Conservation (phyloP, 169 alveolate species). For the Plasmodium billcollinsi region DNA sequence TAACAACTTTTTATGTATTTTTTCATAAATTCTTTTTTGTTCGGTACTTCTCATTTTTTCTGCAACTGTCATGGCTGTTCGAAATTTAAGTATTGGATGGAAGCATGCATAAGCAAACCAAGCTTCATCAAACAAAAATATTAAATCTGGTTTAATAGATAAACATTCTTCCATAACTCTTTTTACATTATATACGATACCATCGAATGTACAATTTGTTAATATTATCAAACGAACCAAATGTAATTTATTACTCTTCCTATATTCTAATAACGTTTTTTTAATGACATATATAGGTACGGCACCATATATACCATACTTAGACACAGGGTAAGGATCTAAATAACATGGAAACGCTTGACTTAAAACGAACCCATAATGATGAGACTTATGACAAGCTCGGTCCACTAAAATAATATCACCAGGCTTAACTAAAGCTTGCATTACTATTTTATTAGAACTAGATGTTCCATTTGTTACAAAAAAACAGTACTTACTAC, state of each 20-base stretch:
- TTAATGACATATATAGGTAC: conserved; percentile 79
- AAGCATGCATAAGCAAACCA: conserved; percentile 85
- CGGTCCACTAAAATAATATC: conserved; percentile 84
- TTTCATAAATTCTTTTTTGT: conserved; percentile 69
- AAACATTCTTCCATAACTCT: conserved; percentile 83
- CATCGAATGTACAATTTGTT: conserved; percentile 84
- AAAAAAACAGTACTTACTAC: conserved; percentile 80
- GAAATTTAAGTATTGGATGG: conserved; percentile 79
- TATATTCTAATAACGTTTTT: conserved; percentile 77
- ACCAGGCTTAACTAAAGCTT: conserved; percentile 81
- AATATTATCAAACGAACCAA: conserved; percentile 72
- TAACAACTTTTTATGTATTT: conserved; percentile 56
- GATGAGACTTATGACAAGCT: conserved; percentile 85
- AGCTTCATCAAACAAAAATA: conserved; percentile 82
- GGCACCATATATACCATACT: conserved; percentile 82
- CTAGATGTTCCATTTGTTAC: conserved; percentile 85
- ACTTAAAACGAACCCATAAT: conserved; percentile 80
- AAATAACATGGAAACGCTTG: conserved; percentile 82
- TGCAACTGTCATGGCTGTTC: conserved; percentile 84
- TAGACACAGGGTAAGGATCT: conserved; percentile 83
- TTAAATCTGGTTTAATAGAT: conserved; percentile 80
- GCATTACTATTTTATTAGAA: conserved; percentile 81
- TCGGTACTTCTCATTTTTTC: conserved; percentile 77
- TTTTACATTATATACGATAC: conserved; percentile 81
- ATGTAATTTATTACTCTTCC: conserved; percentile 71